Base-by-base conservation (phyloP, 2,329 filamentous ascomycete species). In the Colletotrichum liriopes region DNA sequence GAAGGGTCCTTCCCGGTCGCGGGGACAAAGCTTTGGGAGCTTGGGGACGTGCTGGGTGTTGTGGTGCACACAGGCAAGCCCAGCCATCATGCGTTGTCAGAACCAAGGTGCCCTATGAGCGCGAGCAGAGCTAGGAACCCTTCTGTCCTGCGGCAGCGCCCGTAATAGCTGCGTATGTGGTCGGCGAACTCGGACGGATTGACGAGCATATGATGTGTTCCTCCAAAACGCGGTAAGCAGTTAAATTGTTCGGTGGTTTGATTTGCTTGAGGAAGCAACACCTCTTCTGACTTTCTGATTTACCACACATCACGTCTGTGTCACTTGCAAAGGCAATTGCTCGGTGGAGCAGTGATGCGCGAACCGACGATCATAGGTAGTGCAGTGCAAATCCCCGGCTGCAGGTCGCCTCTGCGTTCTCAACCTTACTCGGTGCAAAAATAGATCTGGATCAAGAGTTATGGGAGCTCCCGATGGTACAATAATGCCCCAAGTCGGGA, bases 21-120 rank as follows among this genome's bases (percentile, higher is more conserved):
- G 47, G n/a, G 54, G 35, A 55, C 65, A 72, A 55, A 72, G 65
- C 70, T 72, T 18, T 32, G 39, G 60, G 59, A 72, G 70, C 65
- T 70, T 65, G 52, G 66, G 58, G 26, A 58, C 20, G 45, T 26
- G 45, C n/a, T 23, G 26, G 35, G 37, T 47, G 20, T 47, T 39
- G 52, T 47, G 12, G 35, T 43, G 23, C 11, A 41, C 56, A 58
- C 37, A 47, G 65, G 58, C 52, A n/a, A 51, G 56, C 29, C 58
- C 14, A 39, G 49, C 61, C 43, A 41, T 49, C 23, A 55, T 47
- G 52, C 59, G 26, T 43, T 39, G 43, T 37, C 62, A 18, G 39
- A 29, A 54, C 5, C 35, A 18, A 4, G 20, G 55, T 49, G 64
- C 43, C 20, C 16, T 35, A 18, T 26, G 20, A 16, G 14, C 26